These are phyloP conservation scores for Syncephalis plumigaleata DNA, from an alignment of 371 early-diverging fungal species.

Conservation along the genomic window DNA sequence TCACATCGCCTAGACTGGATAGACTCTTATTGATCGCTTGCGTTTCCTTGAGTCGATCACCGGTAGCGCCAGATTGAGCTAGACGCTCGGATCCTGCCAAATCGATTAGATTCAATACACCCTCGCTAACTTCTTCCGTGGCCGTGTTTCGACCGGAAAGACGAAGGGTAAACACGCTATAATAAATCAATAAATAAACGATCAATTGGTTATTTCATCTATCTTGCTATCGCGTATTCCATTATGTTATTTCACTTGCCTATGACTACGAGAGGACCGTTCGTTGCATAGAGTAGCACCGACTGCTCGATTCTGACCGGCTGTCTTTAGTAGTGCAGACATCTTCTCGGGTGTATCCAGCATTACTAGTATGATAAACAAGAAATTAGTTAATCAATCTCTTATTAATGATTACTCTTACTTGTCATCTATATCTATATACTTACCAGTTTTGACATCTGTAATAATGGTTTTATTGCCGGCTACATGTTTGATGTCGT, in stretches of 20 bases:
- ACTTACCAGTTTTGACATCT: conserved; percentile 42
- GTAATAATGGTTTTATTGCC: conserved; percentile 64
- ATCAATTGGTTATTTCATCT: no score
- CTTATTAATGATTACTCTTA: neutral
- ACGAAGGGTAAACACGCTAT: conserved; percentile 68
- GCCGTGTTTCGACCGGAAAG: conserved; percentile 51
- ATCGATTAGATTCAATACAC: conserved; percentile 86
- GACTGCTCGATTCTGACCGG: conserved; percentile 67
- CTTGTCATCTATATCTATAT: neutral
- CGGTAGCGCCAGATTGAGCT: conserved; percentile 70
- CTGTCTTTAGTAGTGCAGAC: conserved; percentile 47
- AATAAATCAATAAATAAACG: neutral
- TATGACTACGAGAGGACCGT: conserved; percentile 89
- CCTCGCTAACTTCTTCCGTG: conserved; percentile 49
- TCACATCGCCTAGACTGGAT: conserved; percentile 85
- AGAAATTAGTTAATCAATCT: neutral
- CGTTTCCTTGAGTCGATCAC: conserved; percentile 86
- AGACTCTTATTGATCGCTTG: conserved; percentile 96
- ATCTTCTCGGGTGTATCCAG: conserved; percentile 54
- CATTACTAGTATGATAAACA: conserved; percentile 12
- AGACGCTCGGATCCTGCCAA: conserved; percentile 96
- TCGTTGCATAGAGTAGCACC: conserved; percentile 90
- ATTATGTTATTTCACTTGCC: conserved; percentile 11
- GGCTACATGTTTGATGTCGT: conserved; percentile 62
- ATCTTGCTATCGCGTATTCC: no score